phyloP scores from a whole-genome alignment of 306 rosid genomes.

The Astragalus membranaceus region DNA sequence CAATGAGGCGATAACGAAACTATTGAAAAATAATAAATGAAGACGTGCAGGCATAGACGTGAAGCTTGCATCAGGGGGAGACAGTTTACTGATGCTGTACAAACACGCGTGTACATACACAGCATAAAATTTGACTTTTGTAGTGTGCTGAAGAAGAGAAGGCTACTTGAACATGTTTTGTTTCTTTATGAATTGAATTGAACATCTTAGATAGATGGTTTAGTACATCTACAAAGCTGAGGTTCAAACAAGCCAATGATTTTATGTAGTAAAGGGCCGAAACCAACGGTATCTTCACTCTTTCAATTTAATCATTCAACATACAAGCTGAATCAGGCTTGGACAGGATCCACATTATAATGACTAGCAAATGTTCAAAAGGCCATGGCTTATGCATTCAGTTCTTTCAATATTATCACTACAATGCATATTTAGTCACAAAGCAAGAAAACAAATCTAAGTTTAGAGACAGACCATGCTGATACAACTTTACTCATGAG shows the following conservation, averaged over 20 bases:
- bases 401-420: not conserved
- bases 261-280: not conserved
- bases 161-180: not conserved
- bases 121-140: slow-evolving; percentile 6
- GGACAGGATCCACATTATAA: not conserved
- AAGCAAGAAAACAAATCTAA: not conserved
- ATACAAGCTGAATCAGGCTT: slow-evolving; percentile 4
- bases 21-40: not conserved
- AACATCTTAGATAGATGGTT: not conserved
- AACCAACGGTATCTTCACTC: not conserved
- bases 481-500: not conserved
- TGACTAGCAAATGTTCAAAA: slow-evolving; percentile 5
- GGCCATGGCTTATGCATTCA: not conserved
- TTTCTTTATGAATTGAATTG: too few species aligned
- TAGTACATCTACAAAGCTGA: not conserved
- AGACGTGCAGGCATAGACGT: not conserved
- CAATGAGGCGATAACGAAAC: not conserved
- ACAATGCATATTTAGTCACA: not conserved
- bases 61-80: not conserved
- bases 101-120: not conserved
- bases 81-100: not conserved
- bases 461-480: not conserved
- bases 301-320: not conserved
- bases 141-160: not conserved
- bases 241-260: not conserved